Conservation (phyloP, 805 yeast species). For the Saccharomycopsis javanensis region DNA sequence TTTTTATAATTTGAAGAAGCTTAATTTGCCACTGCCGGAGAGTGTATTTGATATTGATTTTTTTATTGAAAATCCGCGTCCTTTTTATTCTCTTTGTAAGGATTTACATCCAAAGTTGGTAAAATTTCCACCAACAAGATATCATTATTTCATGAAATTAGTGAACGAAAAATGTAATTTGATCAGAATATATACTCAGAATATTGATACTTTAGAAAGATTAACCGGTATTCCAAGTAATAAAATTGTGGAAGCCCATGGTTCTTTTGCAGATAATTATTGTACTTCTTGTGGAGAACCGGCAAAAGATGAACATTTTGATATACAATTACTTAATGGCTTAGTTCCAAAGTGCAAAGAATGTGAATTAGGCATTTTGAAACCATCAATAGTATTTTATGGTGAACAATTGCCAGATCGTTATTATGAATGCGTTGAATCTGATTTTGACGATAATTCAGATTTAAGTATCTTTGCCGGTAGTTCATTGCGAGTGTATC, state of each 20-base stretch:
- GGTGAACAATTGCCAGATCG: slow-evolving; percentile 75
- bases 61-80: slow-evolving; percentile 64
- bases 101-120: slow-evolving; percentile 72
- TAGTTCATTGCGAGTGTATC: slow-evolving; percentile 80
- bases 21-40: slow-evolving; percentile 83
- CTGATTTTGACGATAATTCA: slow-evolving; percentile 34
- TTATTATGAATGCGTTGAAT: slow-evolving; percentile 64
- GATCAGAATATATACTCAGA: slow-evolving; percentile 77
- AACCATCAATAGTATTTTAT: slow-evolving; percentile 91
- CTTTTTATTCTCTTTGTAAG: slow-evolving; percentile 74
- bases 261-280: slow-evolving; percentile 78
- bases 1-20: slow-evolving; percentile 64
- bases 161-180: slow-evolving; percentile 55
- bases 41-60: slow-evolving; percentile 90
- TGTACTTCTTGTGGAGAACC: slow-evolving; percentile 65
- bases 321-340: slow-evolving; percentile 22
- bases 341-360: slow-evolving; percentile 45
- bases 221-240: slow-evolving; percentile 65
- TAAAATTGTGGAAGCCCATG: slow-evolving; percentile 82
- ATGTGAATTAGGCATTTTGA: slow-evolving; percentile 63
- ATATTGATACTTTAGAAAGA: slow-evolving; percentile 86
- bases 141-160: slow-evolving; percentile 63
- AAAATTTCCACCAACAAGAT: slow-evolving; percentile 70
- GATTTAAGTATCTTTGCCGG: slow-evolving; percentile 86
- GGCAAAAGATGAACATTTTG: slow-evolving; percentile 22